phyloP scores from a whole-genome alignment of 2,329 filamentous ascomycete species.

The Xylariaceae sp. region DNA sequence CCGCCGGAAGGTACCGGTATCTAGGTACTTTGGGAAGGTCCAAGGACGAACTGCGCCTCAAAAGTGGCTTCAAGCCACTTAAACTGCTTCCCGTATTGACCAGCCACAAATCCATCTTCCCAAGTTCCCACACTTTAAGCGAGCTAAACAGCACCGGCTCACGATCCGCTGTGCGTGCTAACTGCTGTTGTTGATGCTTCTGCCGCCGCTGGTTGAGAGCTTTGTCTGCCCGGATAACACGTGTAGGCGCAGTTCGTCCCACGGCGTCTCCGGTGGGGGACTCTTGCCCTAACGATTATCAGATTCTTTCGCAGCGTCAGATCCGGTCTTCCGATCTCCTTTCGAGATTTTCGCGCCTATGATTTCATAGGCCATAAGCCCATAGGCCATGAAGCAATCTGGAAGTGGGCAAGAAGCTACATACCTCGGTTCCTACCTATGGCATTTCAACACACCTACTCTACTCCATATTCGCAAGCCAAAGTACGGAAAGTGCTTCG shows the following conservation, averaged over 20 bases:
- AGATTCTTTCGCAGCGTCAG: not conserved
- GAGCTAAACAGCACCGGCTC: conserved; percentile 9
- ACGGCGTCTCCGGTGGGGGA: conserved; percentile 29
- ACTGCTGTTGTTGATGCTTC: too few species aligned
- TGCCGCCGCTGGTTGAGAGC: conserved; percentile 7
- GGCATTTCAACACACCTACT: too few species aligned
- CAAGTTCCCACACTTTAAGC: not conserved
- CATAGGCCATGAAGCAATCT: too few species aligned
- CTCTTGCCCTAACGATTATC: conserved; percentile 23
- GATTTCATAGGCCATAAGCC: not conserved
- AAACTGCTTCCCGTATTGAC: conserved; percentile 9
- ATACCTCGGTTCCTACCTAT: too few species aligned
- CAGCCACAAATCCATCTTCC: not conserved
- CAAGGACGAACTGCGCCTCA: conserved; percentile 23
- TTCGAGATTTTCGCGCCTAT: not conserved
- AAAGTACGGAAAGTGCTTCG: too few species aligned
- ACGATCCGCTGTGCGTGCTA: conserved; percentile 6
- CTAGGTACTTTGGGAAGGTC: too few species aligned
- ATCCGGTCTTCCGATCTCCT: not conserved
- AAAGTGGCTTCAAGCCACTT: conserved; percentile 25
- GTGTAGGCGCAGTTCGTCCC: not conserved
- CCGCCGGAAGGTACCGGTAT: too few species aligned
- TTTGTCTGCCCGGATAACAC: conserved; percentile 12
- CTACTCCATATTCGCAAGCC: too few species aligned
- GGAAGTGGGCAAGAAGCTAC: too few species aligned